Percentiles rank a stretch among this genome's conserved stretches.
These are phyloP conservation scores for Arabidopsis lyrata DNA, from an alignment of 441 rosid species.

Conservation along the genomic window DNA sequence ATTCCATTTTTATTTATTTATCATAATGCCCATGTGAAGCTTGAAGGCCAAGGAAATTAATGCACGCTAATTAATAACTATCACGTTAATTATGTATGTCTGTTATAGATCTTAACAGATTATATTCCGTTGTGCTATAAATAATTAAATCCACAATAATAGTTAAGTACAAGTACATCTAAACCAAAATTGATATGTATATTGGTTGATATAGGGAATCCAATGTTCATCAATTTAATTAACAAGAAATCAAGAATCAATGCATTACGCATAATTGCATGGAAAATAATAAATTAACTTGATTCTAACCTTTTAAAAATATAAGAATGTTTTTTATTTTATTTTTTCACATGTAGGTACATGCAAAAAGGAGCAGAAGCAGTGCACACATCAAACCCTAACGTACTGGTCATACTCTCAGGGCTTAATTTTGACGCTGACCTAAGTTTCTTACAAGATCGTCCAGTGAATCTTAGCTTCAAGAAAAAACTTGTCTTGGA, in stretches of 20 bases:
- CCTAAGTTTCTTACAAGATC: constrained; percentile 54
- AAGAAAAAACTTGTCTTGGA: constrained; percentile 65
- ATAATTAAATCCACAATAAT: constrained; percentile 28
- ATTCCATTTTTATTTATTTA: background rate
- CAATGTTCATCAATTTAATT: constrained; percentile 16
- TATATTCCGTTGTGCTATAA: constrained; percentile 31
- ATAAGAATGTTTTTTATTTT: background rate
- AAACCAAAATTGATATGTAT: background rate
- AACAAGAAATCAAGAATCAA: constrained; percentile 21
- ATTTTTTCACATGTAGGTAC: constrained; percentile 45
- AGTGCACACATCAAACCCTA: constrained; percentile 76
- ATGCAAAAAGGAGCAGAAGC: constrained; percentile 82
- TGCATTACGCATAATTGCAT: too few species aligned
- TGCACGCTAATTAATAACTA: constrained; percentile 16
- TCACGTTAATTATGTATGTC: background rate
- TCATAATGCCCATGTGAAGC: constrained; percentile 37
- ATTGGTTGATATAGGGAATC: constrained; percentile 35
- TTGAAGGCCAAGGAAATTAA: constrained; percentile 31
- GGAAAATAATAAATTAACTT: background rate
- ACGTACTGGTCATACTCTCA: constrained; percentile 70
- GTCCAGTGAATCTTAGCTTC: constrained; percentile 55
- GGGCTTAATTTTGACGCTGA: constrained; percentile 62
- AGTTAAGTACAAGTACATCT: constrained; percentile 7
- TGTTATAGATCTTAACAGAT: constrained; percentile 30
- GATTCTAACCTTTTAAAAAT: background rate